These are phyloP conservation scores for Jaminaea rosea DNA, from an alignment of 1,284 basidiomycete species.

Conservation along the genomic window DNA sequence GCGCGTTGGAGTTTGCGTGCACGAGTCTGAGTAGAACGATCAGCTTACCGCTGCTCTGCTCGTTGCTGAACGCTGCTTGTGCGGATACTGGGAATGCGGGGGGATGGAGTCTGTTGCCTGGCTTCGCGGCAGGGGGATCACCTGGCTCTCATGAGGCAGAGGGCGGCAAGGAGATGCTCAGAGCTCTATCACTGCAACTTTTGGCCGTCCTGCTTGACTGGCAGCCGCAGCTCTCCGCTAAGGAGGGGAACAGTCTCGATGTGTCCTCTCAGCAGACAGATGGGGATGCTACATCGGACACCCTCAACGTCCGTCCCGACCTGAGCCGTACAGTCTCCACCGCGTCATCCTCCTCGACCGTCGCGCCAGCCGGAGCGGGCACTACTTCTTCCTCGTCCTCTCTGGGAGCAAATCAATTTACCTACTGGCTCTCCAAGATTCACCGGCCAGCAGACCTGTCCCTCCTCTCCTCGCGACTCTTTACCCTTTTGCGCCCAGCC, in stretches of 20 bases:
- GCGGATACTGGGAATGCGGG: slow-evolving; percentile 17
- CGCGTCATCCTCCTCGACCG: neutral
- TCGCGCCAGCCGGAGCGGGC: too few species aligned
- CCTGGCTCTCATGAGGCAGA: slow-evolving; percentile 14
- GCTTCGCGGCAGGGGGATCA: slow-evolving; percentile 3
- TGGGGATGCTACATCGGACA: neutral
- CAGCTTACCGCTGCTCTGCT: slow-evolving; percentile 39
- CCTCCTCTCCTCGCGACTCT: slow-evolving; percentile 21
- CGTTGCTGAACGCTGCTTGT: slow-evolving; percentile 35
- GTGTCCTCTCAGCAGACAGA: too few species aligned
- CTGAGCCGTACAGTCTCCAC: neutral
- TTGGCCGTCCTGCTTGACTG: slow-evolving; percentile 35
- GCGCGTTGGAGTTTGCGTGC: slow-evolving; percentile 21
- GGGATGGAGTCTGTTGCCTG: slow-evolving; percentile 5
- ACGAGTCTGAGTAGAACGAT: slow-evolving; percentile 22
- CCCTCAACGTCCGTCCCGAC: neutral
- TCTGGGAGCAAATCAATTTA: slow-evolving; percentile 38
- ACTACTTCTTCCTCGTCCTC: too few species aligned
- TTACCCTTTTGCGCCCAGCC: slow-evolving; percentile 18
- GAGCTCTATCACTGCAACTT: slow-evolving; percentile 28
- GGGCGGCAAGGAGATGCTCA: slow-evolving; percentile 5
- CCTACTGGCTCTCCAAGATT: slow-evolving; percentile 39
- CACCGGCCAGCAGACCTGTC: slow-evolving; percentile 38
- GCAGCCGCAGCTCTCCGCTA: too few species aligned
- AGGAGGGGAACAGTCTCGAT: too few species aligned